These are phyloP conservation scores for Malassezia psittaci DNA, from an alignment of 1,284 basidiomycete genomes.

Conservation along the genomic window DNA sequence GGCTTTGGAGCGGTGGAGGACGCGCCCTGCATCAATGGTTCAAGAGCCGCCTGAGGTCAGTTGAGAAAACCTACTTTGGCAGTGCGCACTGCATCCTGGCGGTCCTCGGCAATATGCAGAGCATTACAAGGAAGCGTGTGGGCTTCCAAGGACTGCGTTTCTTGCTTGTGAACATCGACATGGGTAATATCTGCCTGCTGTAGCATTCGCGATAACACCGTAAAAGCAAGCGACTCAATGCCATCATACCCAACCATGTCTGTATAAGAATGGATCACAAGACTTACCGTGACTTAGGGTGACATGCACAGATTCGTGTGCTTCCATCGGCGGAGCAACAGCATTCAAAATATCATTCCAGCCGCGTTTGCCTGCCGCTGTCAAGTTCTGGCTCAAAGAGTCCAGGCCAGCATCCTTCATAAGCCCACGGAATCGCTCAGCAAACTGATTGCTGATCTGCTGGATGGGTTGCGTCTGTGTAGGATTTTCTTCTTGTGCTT, in stretches of 20 bases:
- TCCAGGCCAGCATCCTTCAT: constrained; percentile 35
- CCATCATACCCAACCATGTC: constrained; percentile 87
- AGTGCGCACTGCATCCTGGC: neutral
- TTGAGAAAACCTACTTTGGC: constrained; percentile 18
- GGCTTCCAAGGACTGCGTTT: neutral
- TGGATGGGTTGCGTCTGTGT: neutral
- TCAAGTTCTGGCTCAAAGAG: constrained; percentile 35
- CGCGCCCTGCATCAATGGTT: neutral
- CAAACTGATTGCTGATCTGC: constrained; percentile 28
- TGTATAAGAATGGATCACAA: neutral
- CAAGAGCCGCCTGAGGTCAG: neutral
- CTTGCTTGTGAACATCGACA: neutral
- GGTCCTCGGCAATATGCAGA: constrained; percentile 28
- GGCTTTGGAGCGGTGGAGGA: neutral
- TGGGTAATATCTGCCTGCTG: constrained; percentile 34
- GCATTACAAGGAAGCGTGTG: neutral
- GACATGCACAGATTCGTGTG: constrained; percentile 92
- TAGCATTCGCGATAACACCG: constrained; percentile 37
- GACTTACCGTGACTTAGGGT: constrained; percentile 73
- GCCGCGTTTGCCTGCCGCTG: constrained; percentile 31
- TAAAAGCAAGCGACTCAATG: constrained; percentile 85
- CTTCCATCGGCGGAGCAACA: constrained; percentile 92
- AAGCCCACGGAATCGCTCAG: constrained; percentile 33
- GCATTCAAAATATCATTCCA: constrained; percentile 72
- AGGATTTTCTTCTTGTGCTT: neutral